phyloP scores from a whole-genome alignment of 1,284 basidiomycete species.

The Austroboletus novae-zelandiae region DNA sequence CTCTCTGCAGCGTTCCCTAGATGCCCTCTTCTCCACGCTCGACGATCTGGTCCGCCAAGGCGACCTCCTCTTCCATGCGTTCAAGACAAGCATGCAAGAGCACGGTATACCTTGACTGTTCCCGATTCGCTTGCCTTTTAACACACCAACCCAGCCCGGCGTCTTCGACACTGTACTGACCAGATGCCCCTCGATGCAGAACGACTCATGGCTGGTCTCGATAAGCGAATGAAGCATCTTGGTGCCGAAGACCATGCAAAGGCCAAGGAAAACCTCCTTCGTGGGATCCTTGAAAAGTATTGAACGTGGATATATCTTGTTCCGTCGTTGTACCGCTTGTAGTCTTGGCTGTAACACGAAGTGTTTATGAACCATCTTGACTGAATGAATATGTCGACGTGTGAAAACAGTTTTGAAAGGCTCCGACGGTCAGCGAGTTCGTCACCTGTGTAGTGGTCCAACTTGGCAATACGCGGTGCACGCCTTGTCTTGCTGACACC shows the following conservation, averaged over 20 bases:
- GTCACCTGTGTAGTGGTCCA: neutral
- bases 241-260: conserved; percentile 33
- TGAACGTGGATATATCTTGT: conserved; percentile 4
- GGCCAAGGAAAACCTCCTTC: conserved; percentile 35
- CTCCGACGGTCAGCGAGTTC: neutral
- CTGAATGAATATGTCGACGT: conserved; percentile 14
- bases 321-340: conserved; percentile 1
- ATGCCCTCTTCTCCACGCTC: conserved; percentile 17
- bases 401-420: conserved; percentile 23
- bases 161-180: conserved; percentile 16
- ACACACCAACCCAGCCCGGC: conserved; percentile 16
- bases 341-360: conserved; percentile 9
- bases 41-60: conserved; percentile 20
- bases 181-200: conserved; percentile 24
- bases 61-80: conserved; percentile 23
- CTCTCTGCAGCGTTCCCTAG: conserved; percentile 18
- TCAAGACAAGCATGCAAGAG: conserved; percentile 19
- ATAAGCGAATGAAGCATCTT: conserved; percentile 30
- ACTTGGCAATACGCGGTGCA: conserved; percentile 10
- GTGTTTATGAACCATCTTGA: neutral
- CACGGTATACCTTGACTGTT: conserved; percentile 18
- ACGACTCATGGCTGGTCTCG: conserved; percentile 22
- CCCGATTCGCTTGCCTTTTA: conserved; percentile 6
- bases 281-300: conserved; percentile 35
- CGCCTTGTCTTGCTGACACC: conserved; percentile 13